Evolutionary conservation across 371 early-diverging fungal genomes (phyloP), one percentile per base, ranked within the genome.

Genomic region (Mortierella sp.): DNA sequence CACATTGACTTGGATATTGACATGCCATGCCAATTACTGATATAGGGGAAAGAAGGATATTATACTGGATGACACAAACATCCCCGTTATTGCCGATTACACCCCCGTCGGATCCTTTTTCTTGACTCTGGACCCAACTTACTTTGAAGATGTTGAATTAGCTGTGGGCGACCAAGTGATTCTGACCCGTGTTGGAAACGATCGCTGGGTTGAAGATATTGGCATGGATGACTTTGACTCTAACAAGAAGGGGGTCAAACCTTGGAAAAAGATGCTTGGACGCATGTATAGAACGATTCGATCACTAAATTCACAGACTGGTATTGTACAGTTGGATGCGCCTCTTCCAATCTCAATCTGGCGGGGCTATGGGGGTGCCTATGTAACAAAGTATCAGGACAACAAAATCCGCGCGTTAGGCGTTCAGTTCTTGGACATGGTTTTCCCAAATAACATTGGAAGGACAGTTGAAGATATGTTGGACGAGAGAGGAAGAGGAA

Each of bases 191-290:
- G 42, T 71, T 0, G 86, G 85, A 37, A 87, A 87, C 61, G 79
- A 79, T 3, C 72, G 75, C 15, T 87, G 86, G 85, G 57, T 87
- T 37, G 59, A 83, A 19, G 78, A 79, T 15, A 75, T 87, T 62
- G 86, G 85, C 26, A 87, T 87, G 87, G 84, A 87, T 55, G 76
- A 83, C 53, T 86, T 87, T 53, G 72, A 75, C 49, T 68, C 60
- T 8, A 53, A 61, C 32, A 80, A 84, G 45, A 83, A 84, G 56
- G 84, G 85, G 13, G 77, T 84, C 61, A 79, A 71, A 5, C 82
- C 75, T 12, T 85, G 85, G 75, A 85, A 83, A 37, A 84, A 82
- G 77, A 61, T 86, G 86, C 78, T 68, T 61, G 69, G 75, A 64
- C 35, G 29, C 31, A 73, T 80, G 75, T 74, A 70, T 17, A 62